A percentile compares a stretch with the other conserved stretches of the same genome.
phyloP scores from a whole-genome alignment of 1,139 yeast genomes.

The Hanseniaspora sp. region DNA sequence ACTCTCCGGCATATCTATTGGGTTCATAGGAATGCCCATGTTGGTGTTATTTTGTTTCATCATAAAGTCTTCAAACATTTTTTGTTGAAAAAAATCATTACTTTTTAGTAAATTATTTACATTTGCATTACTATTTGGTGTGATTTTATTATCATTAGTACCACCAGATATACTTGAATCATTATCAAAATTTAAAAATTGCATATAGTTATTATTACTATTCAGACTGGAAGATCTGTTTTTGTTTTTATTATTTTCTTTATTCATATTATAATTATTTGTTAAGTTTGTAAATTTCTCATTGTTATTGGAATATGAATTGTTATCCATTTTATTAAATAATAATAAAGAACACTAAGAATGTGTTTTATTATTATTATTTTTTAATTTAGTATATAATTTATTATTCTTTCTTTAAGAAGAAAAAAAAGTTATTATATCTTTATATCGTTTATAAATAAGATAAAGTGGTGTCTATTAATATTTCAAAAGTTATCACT shows the following conservation, averaged over 20 bases:
- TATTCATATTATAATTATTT: neutral
- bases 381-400: no score
- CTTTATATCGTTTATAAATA: no score
- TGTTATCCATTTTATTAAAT: no score
- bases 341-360: no score
- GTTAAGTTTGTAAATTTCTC: no score
- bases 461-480: no score
- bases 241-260: neutral
- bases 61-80: slow-evolving; percentile 5
- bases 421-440: no score
- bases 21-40: neutral
- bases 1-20: neutral
- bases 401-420: no score
- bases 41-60: neutral
- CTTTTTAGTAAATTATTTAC: neutral
- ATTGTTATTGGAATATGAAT: no score
- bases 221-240: neutral
- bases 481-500: no score
- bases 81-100: neutral
- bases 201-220: neutral
- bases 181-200: neutral
- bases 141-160: neutral
- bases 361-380: no score
- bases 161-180: neutral
- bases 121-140: neutral